Conservation (phyloP, 139 green algal genomes). For the Volvox africanus region DNA sequence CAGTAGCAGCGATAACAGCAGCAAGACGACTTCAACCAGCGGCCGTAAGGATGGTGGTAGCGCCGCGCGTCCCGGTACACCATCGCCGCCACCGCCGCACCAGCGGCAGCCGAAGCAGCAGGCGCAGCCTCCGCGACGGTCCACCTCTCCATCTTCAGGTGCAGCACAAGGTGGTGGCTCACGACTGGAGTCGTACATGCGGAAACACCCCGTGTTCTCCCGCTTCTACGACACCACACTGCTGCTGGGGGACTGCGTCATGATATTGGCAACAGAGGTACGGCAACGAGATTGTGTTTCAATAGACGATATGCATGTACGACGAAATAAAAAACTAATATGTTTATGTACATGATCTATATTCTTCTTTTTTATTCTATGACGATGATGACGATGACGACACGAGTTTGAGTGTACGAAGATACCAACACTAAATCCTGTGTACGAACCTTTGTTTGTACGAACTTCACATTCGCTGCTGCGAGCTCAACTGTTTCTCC, state of each 20-base stretch:
- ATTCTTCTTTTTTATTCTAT: too few relatives aligned
- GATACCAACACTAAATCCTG: too few relatives aligned
- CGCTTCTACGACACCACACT: slow-evolving; percentile 38
- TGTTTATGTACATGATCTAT: too few relatives aligned
- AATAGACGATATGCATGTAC: too few relatives aligned
- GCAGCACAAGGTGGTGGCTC: background rate
- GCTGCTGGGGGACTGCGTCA: slow-evolving; percentile 41
- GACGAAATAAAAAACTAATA: too few relatives aligned
- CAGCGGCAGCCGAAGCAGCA: background rate
- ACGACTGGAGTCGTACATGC: slow-evolving; percentile 8
- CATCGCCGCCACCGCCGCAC: background rate
- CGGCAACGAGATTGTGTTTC: background rate
- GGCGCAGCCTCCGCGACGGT: background rate
- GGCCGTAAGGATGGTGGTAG: background rate
- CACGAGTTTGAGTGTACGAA: too few relatives aligned
- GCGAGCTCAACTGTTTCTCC: too few relatives aligned
- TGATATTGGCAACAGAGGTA: slow-evolving; percentile 47
- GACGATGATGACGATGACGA: too few relatives aligned
- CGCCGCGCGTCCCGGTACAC: background rate
- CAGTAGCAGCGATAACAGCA: background rate
- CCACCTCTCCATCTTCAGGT: background rate
- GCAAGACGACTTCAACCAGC: too few relatives aligned
- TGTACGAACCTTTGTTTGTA: too few relatives aligned
- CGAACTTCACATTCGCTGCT: too few relatives aligned
- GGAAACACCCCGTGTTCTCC: background rate